Evolutionary conservation across 495 filamentous ascomycete species (phyloP).

Genomic region (Mytilinidion resinicola): DNA sequence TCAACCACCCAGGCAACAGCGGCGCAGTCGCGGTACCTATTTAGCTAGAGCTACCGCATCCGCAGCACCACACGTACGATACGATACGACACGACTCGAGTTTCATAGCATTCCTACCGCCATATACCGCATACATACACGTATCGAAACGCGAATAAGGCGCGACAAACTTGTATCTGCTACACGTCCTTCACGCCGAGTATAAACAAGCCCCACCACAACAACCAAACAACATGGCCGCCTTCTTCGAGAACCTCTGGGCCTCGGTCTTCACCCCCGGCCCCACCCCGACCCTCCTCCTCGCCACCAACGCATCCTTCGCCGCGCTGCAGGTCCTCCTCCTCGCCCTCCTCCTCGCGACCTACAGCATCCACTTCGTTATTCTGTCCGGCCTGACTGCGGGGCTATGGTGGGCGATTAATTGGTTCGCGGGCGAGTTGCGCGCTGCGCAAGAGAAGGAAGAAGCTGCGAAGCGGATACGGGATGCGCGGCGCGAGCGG

Average conservation of each 20-base stretch:
- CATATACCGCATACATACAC: too few relatives aligned
- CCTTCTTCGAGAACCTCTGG: slow-evolving; percentile 79
- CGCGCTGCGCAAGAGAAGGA: slow-evolving; percentile 56
- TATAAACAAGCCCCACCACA: neutral
- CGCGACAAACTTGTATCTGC: too few relatives aligned
- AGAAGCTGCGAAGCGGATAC: slow-evolving; percentile 53
- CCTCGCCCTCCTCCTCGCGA: slow-evolving; percentile 67
- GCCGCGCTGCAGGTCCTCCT: slow-evolving; percentile 76
- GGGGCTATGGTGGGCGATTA: slow-evolving; percentile 86
- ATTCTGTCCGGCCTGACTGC: slow-evolving; percentile 69
- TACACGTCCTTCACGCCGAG: too few relatives aligned
- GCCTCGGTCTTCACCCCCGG: slow-evolving; percentile 87
- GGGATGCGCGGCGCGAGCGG: slow-evolving; percentile 34
- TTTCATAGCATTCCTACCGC: too few relatives aligned
- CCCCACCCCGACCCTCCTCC: slow-evolving; percentile 74
- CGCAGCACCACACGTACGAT: too few relatives aligned
- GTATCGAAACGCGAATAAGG: too few relatives aligned
- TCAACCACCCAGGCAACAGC: too few relatives aligned
- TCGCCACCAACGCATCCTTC: slow-evolving; percentile 88
- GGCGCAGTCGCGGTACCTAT: too few relatives aligned
- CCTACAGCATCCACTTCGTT: slow-evolving; percentile 82
- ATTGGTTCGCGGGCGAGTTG: slow-evolving; percentile 91
- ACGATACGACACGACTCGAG: too few relatives aligned
- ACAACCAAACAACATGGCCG: slow-evolving; percentile 52
- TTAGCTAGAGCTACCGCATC: too few relatives aligned